Percentiles rank a stretch among this genome's conserved stretches.
phyloP scores from a whole-genome alignment of 2,329 filamentous ascomycete species.

The Lasiodiplodia gonubiensis region DNA sequence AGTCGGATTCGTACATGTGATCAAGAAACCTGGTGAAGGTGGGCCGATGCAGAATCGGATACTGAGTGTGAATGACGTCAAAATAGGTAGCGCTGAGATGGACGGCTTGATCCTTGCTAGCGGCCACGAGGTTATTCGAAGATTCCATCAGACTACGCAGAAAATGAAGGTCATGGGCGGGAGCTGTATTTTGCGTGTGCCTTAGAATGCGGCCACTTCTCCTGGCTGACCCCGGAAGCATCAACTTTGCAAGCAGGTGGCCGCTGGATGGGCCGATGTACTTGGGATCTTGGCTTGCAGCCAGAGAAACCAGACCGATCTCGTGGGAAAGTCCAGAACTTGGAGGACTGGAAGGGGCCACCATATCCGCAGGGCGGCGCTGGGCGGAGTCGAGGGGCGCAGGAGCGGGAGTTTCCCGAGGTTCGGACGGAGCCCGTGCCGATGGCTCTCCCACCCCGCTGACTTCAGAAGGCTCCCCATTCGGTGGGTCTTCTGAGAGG shows the following conservation, averaged over 20 bases:
- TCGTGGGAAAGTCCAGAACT: conserved; percentile 51
- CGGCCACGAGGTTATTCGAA: conserved; percentile 33
- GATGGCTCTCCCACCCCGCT: not conserved
- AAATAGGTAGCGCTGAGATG: conserved; percentile 57
- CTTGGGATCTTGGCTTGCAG: conserved; percentile 54
- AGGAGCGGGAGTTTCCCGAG: not conserved
- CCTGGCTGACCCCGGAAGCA: conserved; percentile 50
- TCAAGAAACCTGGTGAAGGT: conserved; percentile 50
- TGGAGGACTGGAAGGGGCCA: not conserved
- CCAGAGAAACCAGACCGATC: conserved; percentile 60
- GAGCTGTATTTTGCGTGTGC: conserved; percentile 9
- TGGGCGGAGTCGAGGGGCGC: not conserved
- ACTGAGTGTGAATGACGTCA: conserved; percentile 54
- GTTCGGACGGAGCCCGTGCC: too few relatives aligned
- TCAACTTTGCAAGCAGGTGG: conserved; percentile 58
- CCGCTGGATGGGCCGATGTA: conserved; percentile 64
- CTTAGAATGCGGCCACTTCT: conserved; percentile 15
- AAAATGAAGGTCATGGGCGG: not conserved
- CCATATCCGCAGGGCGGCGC: not conserved
- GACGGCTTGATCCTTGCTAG: conserved; percentile 46
- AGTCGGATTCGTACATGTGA: conserved; percentile 23
- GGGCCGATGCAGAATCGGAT: conserved; percentile 57
- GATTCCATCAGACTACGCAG: not conserved
- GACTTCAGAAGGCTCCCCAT: not conserved
- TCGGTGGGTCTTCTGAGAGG: not conserved